Percentiles rank a stretch among this genome's conserved stretches.
Evolutionary conservation across 495 filamentous ascomycete genomes (phyloP).

Genomic region (Bombardia bombarda): DNA sequence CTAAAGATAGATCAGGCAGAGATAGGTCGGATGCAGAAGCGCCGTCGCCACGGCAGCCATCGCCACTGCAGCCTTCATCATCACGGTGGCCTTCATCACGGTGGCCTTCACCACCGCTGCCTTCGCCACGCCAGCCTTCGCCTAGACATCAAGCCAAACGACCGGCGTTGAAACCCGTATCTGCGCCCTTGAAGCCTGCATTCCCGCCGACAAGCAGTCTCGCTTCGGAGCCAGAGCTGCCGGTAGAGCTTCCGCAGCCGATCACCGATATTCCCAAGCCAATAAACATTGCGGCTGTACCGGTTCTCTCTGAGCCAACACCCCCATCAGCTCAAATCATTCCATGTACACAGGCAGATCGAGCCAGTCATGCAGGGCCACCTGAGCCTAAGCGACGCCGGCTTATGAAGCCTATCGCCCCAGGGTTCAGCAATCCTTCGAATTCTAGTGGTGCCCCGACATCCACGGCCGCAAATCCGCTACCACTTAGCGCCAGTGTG

Average conservation of each 20-base stretch:
- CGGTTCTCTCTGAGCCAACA: conserved; percentile 16
- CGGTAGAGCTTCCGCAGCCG: conserved; percentile 43
- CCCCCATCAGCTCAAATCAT: conserved; percentile 37
- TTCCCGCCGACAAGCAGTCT: conserved; percentile 27
- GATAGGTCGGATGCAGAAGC: no score
- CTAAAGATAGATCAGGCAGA: no score
- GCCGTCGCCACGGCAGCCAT: no score
- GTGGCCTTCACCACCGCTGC: no score
- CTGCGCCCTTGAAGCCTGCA: no score
- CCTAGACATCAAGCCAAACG: no score
- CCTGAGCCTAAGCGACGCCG: conserved; percentile 6
- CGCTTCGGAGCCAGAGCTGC: conserved; percentile 44
- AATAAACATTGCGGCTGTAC: conserved; percentile 10
- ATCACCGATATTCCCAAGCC: conserved; percentile 26
- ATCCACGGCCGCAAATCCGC: background rate
- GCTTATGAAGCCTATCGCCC: conserved; percentile 4
- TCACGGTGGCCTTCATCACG: no score
- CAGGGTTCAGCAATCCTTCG: background rate
- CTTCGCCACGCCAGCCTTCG: no score
- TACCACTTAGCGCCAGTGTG: background rate
- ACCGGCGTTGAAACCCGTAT: no score
- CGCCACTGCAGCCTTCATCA: no score
- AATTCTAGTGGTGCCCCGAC: background rate
- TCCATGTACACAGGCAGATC: conserved; percentile 19
- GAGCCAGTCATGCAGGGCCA: background rate